Percentiles rank a stretch among this genome's conserved stretches.
These are phyloP conservation scores for Haplosporangium sp. DNA, from an alignment of 371 early-diverging fungal species.

Conservation along the genomic window DNA sequence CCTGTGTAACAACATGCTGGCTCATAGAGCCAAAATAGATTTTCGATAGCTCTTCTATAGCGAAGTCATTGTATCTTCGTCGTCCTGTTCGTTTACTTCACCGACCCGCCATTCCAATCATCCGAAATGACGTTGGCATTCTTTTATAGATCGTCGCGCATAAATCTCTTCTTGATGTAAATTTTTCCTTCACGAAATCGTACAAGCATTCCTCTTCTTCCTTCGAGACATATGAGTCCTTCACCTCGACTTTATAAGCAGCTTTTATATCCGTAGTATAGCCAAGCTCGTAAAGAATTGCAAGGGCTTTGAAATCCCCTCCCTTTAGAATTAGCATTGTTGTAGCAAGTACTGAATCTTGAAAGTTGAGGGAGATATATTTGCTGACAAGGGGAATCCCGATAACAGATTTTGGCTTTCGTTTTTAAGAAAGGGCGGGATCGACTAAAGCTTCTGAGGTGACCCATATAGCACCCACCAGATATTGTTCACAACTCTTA, in stretches of 20 bases:
- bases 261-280: slow-evolving; percentile 11
- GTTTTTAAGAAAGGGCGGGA: background rate
- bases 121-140: background rate
- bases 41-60: background rate
- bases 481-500: too few relatives aligned
- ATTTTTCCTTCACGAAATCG: too few relatives aligned
- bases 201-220: too few relatives aligned
- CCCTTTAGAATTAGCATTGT: background rate
- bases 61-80: background rate
- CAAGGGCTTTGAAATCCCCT: background rate
- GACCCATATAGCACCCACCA: too few relatives aligned
- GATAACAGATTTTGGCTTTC: slow-evolving; percentile 4
- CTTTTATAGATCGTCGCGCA: background rate
- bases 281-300: slow-evolving; percentile 3
- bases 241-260: background rate
- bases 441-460: background rate
- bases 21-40: background rate
- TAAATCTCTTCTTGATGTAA: too few relatives aligned
- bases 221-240: too few relatives aligned
- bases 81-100: background rate
- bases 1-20: background rate
- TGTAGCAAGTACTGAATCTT: background rate
- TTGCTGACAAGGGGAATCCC: slow-evolving; percentile 8
- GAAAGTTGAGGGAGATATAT: background rate
- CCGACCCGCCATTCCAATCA: background rate